Evolutionary conservation across 805 yeast species (phyloP), one percentile per base, ranked within the genome.

Genomic region (Kodamaea kaohsiungensis): DNA sequence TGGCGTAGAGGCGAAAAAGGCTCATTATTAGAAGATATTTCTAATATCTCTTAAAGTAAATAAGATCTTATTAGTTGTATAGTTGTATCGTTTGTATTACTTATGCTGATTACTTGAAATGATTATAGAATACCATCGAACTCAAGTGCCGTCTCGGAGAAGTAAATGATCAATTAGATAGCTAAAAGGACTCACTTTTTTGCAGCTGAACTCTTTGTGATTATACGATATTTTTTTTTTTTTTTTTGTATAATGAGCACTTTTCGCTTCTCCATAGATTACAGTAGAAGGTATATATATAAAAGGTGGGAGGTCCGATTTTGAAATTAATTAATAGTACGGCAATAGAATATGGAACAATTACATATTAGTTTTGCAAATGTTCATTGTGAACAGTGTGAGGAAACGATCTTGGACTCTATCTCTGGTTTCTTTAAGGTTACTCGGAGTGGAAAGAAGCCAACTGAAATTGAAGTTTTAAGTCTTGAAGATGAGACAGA

Each of bases 381-480:
- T 57, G 72, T 84, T 39, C 88, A 84, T 62, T 85, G 89, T 61
- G 70, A 68, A 2, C 79, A 78, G 39, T 85, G 89, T 61, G 80
- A 76, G 55, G 57, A 58, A 2, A 64, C 75, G 10, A 70, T 84
- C 17, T 58, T 59, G 15, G 52, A 58, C 6, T 55, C 67, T 1
- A 54, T 81, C 12, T 47, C 66, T 3, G 53, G 61, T 12, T 50
- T 61, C 25, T 65, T 66, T 51, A 45, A 46, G 60, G 58, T 49
- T 13, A 25, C 45, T 7, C 43, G 15, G 38, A 51, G 22, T n/a
- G 17, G 46, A 10, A 55, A 54, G 13, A 59, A 53, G 5, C 51
- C 63, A 16, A 54, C 51, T 22, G 46, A 43, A 9, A 45, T 59
- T 2, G 55, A 59, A 9, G 56, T 52, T 52, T 51, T 35, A 13